These are phyloP conservation scores for Camellia granthamiana DNA, from an alignment of 148 eudicot genomes.

Conservation along the genomic window DNA sequence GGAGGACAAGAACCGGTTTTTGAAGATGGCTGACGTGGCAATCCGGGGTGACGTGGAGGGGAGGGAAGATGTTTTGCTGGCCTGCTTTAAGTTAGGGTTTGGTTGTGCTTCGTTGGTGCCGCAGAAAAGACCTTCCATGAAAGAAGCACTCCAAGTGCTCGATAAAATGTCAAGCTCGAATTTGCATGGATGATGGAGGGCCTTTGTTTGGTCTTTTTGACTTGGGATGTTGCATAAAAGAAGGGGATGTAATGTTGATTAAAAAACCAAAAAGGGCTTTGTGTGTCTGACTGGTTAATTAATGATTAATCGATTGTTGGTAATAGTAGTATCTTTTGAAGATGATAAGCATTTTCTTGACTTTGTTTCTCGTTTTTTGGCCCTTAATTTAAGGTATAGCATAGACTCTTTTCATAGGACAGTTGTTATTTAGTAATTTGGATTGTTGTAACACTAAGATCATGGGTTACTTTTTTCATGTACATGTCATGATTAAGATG, in stretches of 20 bases:
- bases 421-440: not conserved
- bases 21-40: slow-evolving; percentile 74
- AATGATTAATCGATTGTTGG: not conserved
- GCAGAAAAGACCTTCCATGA: slow-evolving; percentile 87
- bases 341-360: not conserved
- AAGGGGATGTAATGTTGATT: not conserved
- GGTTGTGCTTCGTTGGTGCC: slow-evolving; percentile 78
- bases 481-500: too few relatives aligned
- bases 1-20: slow-evolving; percentile 56
- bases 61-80: slow-evolving; percentile 60
- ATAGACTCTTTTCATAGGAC: not conserved
- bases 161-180: slow-evolving; percentile 54
- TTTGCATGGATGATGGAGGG: slow-evolving; percentile 28
- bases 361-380: not conserved
- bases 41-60: slow-evolving; percentile 65
- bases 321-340: not conserved
- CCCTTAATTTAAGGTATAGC: not conserved
- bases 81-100: slow-evolving; percentile 76
- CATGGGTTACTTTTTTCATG: too few relatives aligned
- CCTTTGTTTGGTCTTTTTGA: slow-evolving; percentile 14
- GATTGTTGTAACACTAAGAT: not conserved
- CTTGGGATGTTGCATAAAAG: slow-evolving; percentile 11
- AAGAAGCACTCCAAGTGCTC: slow-evolving; percentile 67
- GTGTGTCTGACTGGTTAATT: slow-evolving; percentile 11
- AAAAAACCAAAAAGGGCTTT: not conserved